Percentiles rank a stretch among this genome's conserved stretches.
These are phyloP conservation scores for Podospora australis DNA, from an alignment of 495 filamentous ascomycete genomes.

Conservation along the genomic window DNA sequence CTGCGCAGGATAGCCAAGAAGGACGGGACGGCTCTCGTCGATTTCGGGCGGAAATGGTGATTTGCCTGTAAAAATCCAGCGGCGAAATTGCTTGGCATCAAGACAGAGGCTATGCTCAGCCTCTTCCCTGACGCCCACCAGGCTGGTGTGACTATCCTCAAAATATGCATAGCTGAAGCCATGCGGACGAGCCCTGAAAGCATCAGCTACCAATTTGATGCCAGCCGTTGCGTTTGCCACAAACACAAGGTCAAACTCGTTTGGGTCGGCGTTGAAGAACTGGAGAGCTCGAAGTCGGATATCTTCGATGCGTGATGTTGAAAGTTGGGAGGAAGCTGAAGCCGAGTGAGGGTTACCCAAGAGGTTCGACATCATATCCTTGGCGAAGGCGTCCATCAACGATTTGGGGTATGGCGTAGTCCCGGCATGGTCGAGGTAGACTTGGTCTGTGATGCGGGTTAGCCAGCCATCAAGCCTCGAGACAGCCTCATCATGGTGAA, in stretches of 20 bases:
- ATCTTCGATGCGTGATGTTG: slow-evolving; percentile 69
- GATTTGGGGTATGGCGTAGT: slow-evolving; percentile 78
- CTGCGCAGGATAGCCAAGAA: slow-evolving; percentile 86
- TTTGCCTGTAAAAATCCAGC: slow-evolving; percentile 51
- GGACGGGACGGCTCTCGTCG: slow-evolving; percentile 18
- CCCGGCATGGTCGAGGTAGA: slow-evolving; percentile 92
- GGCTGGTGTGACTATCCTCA: slow-evolving; percentile 77
- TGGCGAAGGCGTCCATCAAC: slow-evolving; percentile 67
- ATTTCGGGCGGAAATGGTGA: slow-evolving; percentile 12
- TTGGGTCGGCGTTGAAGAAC: slow-evolving; percentile 80
- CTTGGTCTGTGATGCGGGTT: slow-evolving; percentile 61
- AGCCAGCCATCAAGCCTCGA: no score
- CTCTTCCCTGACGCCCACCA: slow-evolving; percentile 75
- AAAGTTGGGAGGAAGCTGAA: slow-evolving; percentile 71
- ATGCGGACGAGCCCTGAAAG: slow-evolving; percentile 52
- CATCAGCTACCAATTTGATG: slow-evolving; percentile 78
- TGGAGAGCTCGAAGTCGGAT: slow-evolving; percentile 62
- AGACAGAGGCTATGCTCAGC: slow-evolving; percentile 62
- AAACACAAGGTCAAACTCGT: slow-evolving; percentile 82
- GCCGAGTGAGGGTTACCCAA: slow-evolving; percentile 91
- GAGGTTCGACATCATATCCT: slow-evolving; percentile 68
- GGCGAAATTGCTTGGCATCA: slow-evolving; percentile 57
- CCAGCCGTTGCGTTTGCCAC: slow-evolving; percentile 89
- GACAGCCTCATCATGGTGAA: no score
- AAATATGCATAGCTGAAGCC: slow-evolving; percentile 85